Conservation (phyloP, 768 basidiomycete species). For the Tulasnella sp. region DNA sequence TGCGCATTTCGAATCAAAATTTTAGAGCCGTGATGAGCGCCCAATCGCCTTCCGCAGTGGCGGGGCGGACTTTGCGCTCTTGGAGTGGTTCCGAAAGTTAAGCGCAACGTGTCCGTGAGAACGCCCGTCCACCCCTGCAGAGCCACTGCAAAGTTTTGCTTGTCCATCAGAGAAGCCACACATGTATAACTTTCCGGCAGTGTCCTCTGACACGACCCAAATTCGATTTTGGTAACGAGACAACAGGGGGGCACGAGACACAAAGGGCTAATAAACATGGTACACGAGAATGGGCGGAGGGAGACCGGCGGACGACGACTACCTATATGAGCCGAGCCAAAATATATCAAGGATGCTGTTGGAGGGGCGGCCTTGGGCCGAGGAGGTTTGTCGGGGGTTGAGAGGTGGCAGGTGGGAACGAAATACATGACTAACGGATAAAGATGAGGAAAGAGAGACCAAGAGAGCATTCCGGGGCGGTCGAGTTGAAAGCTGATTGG, state of each 20-base stretch:
- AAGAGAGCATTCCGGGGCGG: neutral
- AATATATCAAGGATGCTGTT: neutral
- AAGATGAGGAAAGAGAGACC: neutral
- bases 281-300: neutral
- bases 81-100: neutral
- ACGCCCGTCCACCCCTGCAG: neutral
- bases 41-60: neutral
- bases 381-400: neutral
- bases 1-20: neutral
- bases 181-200: neutral
- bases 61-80: constrained; percentile 9
- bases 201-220: constrained; percentile 3
- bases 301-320: constrained; percentile 5
- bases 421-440: constrained; percentile 7
- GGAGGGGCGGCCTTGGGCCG: neutral
- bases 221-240: constrained; percentile 8
- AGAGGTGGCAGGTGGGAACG: neutral
- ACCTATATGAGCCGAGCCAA: neutral
- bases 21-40: neutral
- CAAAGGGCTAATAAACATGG: constrained; percentile 9
- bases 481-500: neutral
- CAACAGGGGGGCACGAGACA: neutral
- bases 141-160: neutral
- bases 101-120: constrained; percentile 16
- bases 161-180: neutral